Base-by-base conservation (phyloP, 768 basidiomycete genomes). In the Mycena vitilis region DNA sequence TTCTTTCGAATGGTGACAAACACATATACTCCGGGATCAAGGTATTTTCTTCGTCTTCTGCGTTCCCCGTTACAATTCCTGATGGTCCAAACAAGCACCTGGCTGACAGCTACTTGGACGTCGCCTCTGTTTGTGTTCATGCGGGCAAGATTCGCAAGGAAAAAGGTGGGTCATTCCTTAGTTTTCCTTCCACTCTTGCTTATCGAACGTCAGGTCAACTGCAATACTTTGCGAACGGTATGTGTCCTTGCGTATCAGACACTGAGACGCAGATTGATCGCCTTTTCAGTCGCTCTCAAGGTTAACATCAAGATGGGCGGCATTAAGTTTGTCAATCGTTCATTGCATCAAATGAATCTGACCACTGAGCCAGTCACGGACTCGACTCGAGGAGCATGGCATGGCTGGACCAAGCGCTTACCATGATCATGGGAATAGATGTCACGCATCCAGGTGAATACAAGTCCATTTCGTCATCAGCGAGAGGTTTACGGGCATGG, bases 301-400 rank as follows among this genome's bases (percentile, higher is more conserved):
- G 84, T 95, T 56, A 95, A 95, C 74, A 88, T 89, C 78, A 95
- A 95, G 80, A 83, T 95, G 44, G 92, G 93, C 23, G 94, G 94
- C 11, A 80, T 90, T 53, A 95, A 95, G 81, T 93, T 25, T 25
- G 65, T 59, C 30, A 10, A 30, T 55, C 4, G 30, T n/a, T 48
- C 8, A 2, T 20, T n/a, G 30, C 30, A 30, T 44, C 5, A 45
- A 34, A 6, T 25, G 30, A 30, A 20, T 45, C 57, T 59, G 45
- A 59, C 34, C 18, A 22, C 45, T 13, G 13, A 13, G 36, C 11
- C 37, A 86, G 86, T 64, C 87, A 88, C 68, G 72, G 74, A 12
- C 75, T 88, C 12, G 86, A 87, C 73, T 73, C 84, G 16, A 81
- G 67, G 1, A 89, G 83, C 62, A 85, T 92, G 83, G 69, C 71